Evolutionary conservation across 2,329 filamentous ascomycete species (phyloP), one percentile per base, ranked within the genome.

Genomic region (Pyrenochaeta sp.): DNA sequence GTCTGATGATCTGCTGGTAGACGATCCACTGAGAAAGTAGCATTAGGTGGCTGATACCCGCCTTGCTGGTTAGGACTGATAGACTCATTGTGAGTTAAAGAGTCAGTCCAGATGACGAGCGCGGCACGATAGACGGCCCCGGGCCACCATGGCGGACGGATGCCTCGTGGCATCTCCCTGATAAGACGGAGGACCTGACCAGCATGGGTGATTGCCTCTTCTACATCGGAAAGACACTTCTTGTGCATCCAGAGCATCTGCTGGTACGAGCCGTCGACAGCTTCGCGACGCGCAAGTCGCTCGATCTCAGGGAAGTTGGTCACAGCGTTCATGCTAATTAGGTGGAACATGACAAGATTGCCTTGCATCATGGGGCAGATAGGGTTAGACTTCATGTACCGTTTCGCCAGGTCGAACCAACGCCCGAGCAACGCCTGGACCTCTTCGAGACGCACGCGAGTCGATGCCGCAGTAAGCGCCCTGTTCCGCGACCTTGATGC

Each of bases 71-170:
- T 73, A 22, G 77, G 70, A 37, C 70, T 71, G 19, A 74, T 66
- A 56, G 69, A 66, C 52, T 87, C 83, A 57, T 84, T 80, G 56
- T 82, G 81, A 5, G 79, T 80, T 54, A 89, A 75, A 64, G 86
- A 85, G 64, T 90, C 86, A 2, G 84, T 71, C 74, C 73, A 75
- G 9, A 76, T 56, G 15, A 76, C 67, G 30, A 76, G 68, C 30
- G 71, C 60, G 40, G 84, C 88, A n/a, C 90, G 86, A 72, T 91
- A 91, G 40, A 91, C 79, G 2, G 88, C 89, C 1, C 83, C 85
- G n/a, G 87, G 80, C 89, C 89, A 91, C 89, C 89, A 92, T 37
- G 83, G 85, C 5, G 89, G 89, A 24, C 88, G 84, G 2, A 85
- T 81, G 48, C 86, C 84, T 30, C 79, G 77, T 2, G 86, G 83